phyloP scores from a whole-genome alignment of 352 stramenopile genomes.

The Globisporangium splendens region DNA sequence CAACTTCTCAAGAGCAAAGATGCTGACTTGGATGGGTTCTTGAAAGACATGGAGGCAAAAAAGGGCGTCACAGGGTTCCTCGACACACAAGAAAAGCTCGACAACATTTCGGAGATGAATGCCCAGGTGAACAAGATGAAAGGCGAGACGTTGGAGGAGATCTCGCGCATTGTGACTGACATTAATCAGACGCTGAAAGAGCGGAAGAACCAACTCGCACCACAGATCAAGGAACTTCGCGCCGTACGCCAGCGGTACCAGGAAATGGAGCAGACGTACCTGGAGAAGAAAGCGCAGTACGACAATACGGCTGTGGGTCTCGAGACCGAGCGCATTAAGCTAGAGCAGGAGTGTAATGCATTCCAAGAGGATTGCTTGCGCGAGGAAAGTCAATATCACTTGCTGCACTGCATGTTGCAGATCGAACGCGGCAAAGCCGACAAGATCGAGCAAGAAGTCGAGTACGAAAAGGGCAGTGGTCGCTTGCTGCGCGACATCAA shows the following conservation, averaged over 20 bases:
- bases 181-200: slow-evolving; percentile 91
- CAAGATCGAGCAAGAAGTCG: slow-evolving; percentile 84
- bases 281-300: slow-evolving; percentile 87
- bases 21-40: slow-evolving; percentile 80
- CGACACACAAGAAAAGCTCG: slow-evolving; percentile 85
- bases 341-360: slow-evolving; percentile 87
- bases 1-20: slow-evolving; percentile 87
- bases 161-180: slow-evolving; percentile 88
- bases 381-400: slow-evolving; percentile 86
- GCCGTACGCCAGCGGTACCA: slow-evolving; percentile 86
- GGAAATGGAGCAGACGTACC: slow-evolving; percentile 86
- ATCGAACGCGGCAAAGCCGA: slow-evolving; percentile 74
- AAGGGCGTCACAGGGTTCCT: slow-evolving; percentile 86
- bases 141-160: slow-evolving; percentile 91
- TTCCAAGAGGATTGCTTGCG: slow-evolving; percentile 87
- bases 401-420: slow-evolving; percentile 71
- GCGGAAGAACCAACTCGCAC: slow-evolving; percentile 90
- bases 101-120: slow-evolving; percentile 86
- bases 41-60: slow-evolving; percentile 78
- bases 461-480: slow-evolving; percentile 80
- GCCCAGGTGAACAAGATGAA: slow-evolving; percentile 90
- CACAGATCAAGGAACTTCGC: slow-evolving; percentile 91
- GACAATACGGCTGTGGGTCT: slow-evolving; percentile 86
- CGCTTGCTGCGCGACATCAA: slow-evolving; percentile 84
- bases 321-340: slow-evolving; percentile 85